phyloP scores from a whole-genome alignment of 495 filamentous ascomycete species.

The Talaromyces wortmannii region DNA sequence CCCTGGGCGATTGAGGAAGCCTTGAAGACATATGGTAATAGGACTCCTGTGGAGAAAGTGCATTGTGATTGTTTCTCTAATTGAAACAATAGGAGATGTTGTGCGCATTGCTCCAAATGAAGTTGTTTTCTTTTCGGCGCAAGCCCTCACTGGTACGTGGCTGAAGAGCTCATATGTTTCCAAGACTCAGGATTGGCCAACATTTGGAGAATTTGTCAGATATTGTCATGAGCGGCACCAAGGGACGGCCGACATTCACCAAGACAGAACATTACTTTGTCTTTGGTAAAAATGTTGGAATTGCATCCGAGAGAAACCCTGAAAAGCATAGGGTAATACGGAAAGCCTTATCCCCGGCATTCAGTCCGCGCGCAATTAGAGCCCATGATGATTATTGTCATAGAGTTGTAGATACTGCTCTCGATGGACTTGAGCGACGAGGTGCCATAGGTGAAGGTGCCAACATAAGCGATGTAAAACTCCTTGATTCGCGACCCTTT shows the following conservation, averaged over 20 bases:
- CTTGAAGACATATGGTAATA: constrained; percentile 3
- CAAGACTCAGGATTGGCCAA: too few relatives aligned
- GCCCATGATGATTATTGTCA: background rate
- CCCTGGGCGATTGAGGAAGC: constrained; percentile 1
- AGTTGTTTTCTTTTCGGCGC: background rate
- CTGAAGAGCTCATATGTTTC: background rate
- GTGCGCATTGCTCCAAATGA: constrained; percentile 5
- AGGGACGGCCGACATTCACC: background rate
- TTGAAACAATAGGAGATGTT: background rate
- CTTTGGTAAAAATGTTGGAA: background rate
- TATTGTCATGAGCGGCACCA: constrained; percentile 1
- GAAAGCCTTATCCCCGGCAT: background rate
- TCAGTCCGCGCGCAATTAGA: background rate
- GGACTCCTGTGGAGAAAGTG: too few relatives aligned
- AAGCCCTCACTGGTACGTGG: background rate
- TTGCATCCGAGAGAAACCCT: background rate
- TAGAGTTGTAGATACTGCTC: background rate
- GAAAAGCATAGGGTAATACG: background rate
- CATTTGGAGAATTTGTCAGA: background rate
- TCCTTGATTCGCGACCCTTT: background rate
- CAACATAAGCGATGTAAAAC: background rate
- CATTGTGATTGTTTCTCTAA: too few relatives aligned
- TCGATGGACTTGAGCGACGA: too few relatives aligned
- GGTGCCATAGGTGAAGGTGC: background rate
- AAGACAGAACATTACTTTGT: background rate